A percentile compares a stretch with the other conserved stretches of the same genome.
These are phyloP conservation scores for bread wheat (Triticum aestivum) DNA, from an alignment of 176 grass and related monocot genomes.

Conservation along the genomic window IWGSC_CS_RefSeq_v2.1 NC_057796.1:469041193-469041692, in stretches of 20 bases:
- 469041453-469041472: background rate
- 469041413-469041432: background rate
- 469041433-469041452: background rate
- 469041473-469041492: background rate
- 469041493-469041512: too few relatives aligned
- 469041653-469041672: background rate
- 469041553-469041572: constrained; percentile 8
- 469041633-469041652: background rate
- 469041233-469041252: too few relatives aligned
- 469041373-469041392: background rate
- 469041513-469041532: too few relatives aligned
- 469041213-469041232: too few relatives aligned
- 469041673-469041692: background rate
- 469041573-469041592: background rate
- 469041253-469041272: too few relatives aligned
- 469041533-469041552: background rate
- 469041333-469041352: background rate
- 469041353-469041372: too few relatives aligned
- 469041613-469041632: background rate
- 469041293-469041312: background rate
- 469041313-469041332: background rate
- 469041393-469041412: background rate
- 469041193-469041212: too few relatives aligned
- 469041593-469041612: background rate
- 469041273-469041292: background rate